phyloP scores from a whole-genome alignment of 2,329 filamentous ascomycete genomes.

The Uncinocarpus reesii region DNA sequence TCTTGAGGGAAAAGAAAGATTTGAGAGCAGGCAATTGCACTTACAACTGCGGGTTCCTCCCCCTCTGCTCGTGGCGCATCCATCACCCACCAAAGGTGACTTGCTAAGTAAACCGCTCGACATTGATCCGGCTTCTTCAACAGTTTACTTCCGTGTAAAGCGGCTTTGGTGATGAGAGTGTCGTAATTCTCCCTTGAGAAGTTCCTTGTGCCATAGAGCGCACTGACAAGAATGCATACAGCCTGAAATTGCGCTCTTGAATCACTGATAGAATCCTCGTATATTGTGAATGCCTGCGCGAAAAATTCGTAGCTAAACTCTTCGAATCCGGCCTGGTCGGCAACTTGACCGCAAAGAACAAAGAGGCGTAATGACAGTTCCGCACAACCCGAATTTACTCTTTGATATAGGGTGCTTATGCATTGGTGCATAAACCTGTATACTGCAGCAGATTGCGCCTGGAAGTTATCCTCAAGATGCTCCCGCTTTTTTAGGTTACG shows the following conservation, averaged over 20 bases:
- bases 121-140: slow-evolving; percentile 98
- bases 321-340: slow-evolving; percentile 82
- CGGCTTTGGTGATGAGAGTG: slow-evolving; percentile 94
- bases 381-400: slow-evolving; percentile 69
- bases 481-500: slow-evolving; percentile 81
- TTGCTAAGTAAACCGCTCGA: slow-evolving; percentile 88
- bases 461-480: slow-evolving; percentile 70
- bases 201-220: slow-evolving; percentile 75
- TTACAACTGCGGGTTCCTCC: slow-evolving; percentile 67
- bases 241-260: slow-evolving; percentile 96
- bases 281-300: slow-evolving; percentile 94
- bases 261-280: slow-evolving; percentile 92
- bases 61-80: slow-evolving; percentile 68
- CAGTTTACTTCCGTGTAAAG: slow-evolving; percentile 90
- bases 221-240: slow-evolving; percentile 84
- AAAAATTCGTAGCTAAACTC: slow-evolving; percentile 98
- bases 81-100: slow-evolving; percentile 95
- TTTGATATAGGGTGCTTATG: slow-evolving; percentile 75
- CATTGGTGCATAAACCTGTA: slow-evolving; percentile 94
- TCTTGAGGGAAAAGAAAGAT: not conserved
- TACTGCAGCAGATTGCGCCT: slow-evolving; percentile 62
- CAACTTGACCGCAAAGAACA: slow-evolving; percentile 81
- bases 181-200: slow-evolving; percentile 98
- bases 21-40: no score
- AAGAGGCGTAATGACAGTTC: slow-evolving; percentile 86